These are phyloP conservation scores for Heritiera fomes DNA, from an alignment of 345 rosid species.

Conservation along the genomic window DNA sequence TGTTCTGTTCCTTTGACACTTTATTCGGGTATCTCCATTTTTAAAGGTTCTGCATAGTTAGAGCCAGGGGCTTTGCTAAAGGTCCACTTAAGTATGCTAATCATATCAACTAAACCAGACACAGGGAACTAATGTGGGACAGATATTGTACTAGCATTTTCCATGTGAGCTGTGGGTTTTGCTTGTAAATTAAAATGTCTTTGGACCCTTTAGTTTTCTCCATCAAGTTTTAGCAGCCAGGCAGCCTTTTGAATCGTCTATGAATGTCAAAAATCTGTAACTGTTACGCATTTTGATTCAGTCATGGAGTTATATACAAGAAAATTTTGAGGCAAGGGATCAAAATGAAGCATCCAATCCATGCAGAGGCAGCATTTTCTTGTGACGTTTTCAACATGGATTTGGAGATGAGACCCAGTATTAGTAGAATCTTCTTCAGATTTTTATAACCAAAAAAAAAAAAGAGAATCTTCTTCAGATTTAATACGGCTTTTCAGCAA, in stretches of 20 bases:
- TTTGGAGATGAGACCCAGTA: no score
- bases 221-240: background rate
- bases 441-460: no score
- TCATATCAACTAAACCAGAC: background rate
- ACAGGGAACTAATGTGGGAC: background rate
- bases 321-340: no score
- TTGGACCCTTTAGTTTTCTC: background rate
- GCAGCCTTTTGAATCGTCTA: background rate
- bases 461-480: no score
- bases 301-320: no score
- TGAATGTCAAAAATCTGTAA: background rate
- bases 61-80: no score
- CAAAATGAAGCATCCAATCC: no score
- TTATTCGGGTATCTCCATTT: background rate
- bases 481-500: no score
- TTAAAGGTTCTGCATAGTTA: background rate
- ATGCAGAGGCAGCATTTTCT: no score
- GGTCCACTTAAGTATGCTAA: background rate
- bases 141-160: background rate
- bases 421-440: no score
- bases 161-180: constrained; percentile 1
- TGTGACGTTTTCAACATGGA: background rate
- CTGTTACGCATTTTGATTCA: no score
- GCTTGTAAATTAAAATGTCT: background rate
- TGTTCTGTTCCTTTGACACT: background rate